Percentiles rank a stretch among this genome's conserved stretches.
Evolutionary conservation across 2,329 filamentous ascomycete genomes (phyloP).

Genomic region (Eutypa lata): DNA sequence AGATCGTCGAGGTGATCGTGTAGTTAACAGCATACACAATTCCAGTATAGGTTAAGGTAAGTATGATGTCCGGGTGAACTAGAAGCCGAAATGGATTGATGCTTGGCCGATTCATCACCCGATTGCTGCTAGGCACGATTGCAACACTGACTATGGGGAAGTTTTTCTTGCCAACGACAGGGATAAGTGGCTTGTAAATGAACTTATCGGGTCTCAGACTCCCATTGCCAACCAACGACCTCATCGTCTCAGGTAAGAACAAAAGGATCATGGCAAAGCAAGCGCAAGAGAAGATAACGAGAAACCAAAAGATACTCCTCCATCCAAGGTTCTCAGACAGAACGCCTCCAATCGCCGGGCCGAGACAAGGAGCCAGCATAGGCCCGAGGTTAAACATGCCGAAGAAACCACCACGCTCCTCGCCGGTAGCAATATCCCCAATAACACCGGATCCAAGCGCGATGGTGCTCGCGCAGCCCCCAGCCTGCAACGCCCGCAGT

Average conservation of each 20-base stretch:
- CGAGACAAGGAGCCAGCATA: conserved; percentile 43
- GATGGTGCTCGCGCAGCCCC: conserved; percentile 31
- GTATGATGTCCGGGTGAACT: conserved; percentile 23
- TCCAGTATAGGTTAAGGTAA: conserved; percentile 27
- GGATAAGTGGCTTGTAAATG: conserved; percentile 2
- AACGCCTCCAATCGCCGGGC: conserved; percentile 48
- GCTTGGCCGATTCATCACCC: too few relatives aligned
- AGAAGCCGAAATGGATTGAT: conserved; percentile 28
- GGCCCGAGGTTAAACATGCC: conserved; percentile 32
- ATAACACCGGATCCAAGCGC: conserved; percentile 30
- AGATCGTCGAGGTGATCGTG: conserved; percentile 30
- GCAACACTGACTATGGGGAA: neutral
- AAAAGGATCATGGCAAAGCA: conserved; percentile 33
- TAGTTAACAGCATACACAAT: conserved; percentile 33
- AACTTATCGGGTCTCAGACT: conserved; percentile 16
- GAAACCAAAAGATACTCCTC: conserved; percentile 52
- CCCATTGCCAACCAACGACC: conserved; percentile 26
- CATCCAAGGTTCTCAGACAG: conserved; percentile 46
- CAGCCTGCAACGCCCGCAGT: conserved; percentile 26
- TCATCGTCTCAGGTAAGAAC: conserved; percentile 29
- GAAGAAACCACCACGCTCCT: conserved; percentile 31
- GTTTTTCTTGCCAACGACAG: conserved; percentile 11
- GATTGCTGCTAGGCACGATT: too few relatives aligned
- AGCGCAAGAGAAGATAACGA: conserved; percentile 42
- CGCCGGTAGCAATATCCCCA: conserved; percentile 29